Conservation (phyloP, 202 grass and related monocot species). For the Hordeum pubiflorum region DNA sequence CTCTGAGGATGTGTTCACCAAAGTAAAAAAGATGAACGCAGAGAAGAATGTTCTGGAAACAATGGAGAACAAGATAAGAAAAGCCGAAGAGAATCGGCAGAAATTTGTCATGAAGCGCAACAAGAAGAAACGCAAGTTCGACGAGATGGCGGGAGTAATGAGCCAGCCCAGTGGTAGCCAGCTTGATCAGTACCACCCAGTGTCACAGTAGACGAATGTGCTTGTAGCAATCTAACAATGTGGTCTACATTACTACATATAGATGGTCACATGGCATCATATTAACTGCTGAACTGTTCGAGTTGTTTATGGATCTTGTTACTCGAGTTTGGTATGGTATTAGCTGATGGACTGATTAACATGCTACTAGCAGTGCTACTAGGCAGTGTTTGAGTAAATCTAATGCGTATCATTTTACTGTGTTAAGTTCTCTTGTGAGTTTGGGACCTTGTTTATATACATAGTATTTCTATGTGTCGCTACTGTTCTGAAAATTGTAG, state of each 20-base stretch:
- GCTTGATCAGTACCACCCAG: background rate
- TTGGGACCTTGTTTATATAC: background rate
- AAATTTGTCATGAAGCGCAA: background rate
- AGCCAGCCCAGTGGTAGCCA: background rate
- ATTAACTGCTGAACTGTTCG: background rate
- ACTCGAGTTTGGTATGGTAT: background rate
- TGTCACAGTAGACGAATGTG: background rate
- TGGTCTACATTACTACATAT: background rate
- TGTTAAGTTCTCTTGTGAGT: background rate
- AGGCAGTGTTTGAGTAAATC: background rate
- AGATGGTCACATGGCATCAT: background rate
- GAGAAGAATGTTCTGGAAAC: background rate
- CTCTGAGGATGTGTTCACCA: background rate
- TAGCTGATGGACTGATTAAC: background rate
- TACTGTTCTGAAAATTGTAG: background rate
- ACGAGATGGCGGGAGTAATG: background rate
- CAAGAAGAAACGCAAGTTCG: slow-evolving; percentile 28
- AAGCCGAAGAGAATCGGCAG: background rate
- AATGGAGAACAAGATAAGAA: background rate
- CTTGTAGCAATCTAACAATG: background rate
- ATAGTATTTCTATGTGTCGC: background rate
- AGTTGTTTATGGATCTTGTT: background rate
- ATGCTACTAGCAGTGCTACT: background rate
- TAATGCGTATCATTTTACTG: background rate
- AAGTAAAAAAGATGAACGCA: background rate